Percentiles rank a stretch among this genome's conserved stretches.
phyloP scores from a whole-genome alignment of 768 basidiomycete species.

The Tricholoma bakamatsutake region DNA sequence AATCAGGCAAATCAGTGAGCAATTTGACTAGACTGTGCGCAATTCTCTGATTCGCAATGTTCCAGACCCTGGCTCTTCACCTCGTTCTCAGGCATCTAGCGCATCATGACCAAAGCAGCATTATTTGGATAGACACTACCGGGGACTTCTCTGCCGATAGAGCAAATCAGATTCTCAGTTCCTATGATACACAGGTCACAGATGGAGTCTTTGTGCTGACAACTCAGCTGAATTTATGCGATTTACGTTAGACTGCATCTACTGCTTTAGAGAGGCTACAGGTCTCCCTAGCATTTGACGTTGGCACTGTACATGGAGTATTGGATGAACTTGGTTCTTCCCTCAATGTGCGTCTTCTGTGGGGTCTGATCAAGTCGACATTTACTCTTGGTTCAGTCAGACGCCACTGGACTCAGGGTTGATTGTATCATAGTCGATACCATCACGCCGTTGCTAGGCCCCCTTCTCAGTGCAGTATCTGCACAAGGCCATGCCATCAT shows the following conservation, averaged over 20 bases:
- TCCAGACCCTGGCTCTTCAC: slow-evolving; percentile 60
- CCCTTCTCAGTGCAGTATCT: slow-evolving; percentile 57
- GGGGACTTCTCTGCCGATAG: slow-evolving; percentile 58
- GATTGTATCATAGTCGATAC: slow-evolving; percentile 59
- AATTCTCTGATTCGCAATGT: not conserved
- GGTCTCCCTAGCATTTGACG: slow-evolving; percentile 52
- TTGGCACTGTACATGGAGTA: slow-evolving; percentile 46
- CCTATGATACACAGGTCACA: slow-evolving; percentile 20
- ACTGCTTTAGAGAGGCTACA: slow-evolving; percentile 49
- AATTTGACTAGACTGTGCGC: not conserved
- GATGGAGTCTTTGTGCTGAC: not conserved
- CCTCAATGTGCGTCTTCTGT: slow-evolving; percentile 17
- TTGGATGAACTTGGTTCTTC: slow-evolving; percentile 37
- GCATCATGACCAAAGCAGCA: slow-evolving; percentile 27
- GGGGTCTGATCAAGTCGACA: not conserved
- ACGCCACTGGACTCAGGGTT: slow-evolving; percentile 14
- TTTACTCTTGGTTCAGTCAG: slow-evolving; percentile 7
- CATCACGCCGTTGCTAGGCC: slow-evolving; percentile 58
- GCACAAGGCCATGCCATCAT: slow-evolving; percentile 74
- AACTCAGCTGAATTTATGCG: slow-evolving; percentile 2
- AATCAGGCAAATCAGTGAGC: slow-evolving; percentile 66
- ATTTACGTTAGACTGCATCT: slow-evolving; percentile 17
- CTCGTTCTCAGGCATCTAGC: slow-evolving; percentile 50
- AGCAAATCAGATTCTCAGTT: slow-evolving; percentile 32
- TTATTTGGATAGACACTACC: slow-evolving; percentile 68